These are phyloP conservation scores for Cryptomeria japonica DNA, from an alignment of 75 land plant species.

Conservation along the genomic window DNA sequence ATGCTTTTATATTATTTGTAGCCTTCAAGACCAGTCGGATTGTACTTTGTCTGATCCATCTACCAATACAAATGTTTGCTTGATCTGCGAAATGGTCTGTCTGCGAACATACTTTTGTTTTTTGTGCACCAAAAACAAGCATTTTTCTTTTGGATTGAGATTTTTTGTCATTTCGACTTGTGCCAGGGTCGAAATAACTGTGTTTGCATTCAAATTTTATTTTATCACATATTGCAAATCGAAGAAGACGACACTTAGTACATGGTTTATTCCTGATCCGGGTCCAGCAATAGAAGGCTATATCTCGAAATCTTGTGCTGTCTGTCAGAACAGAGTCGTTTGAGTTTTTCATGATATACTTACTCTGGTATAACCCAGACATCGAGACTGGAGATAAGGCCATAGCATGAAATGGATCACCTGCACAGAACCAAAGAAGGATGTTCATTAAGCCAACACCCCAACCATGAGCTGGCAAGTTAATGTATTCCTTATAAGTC, in stretches of 20 bases:
- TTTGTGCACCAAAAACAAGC: background rate
- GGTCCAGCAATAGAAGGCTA: background rate
- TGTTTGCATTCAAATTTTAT: background rate
- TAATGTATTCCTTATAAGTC: too few relatives aligned
- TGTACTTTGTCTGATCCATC: background rate
- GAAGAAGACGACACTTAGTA: background rate
- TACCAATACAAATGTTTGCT: background rate
- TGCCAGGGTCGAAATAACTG: background rate
- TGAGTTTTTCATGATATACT: background rate
- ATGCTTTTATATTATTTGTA: background rate
- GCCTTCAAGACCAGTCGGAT: background rate
- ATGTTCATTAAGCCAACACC: background rate
- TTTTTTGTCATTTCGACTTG: background rate
- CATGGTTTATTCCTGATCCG: background rate
- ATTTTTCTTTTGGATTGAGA: background rate
- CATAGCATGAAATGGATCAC: background rate
- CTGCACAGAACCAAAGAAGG: background rate
- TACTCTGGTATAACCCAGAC: background rate
- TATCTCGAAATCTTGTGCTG: background rate
- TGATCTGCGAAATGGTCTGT: background rate
- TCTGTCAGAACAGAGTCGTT: background rate
- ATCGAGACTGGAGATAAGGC: background rate
- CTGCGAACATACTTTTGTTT: background rate
- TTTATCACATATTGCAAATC: background rate
- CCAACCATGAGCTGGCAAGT: background rate